Percentiles rank a stretch among this genome's conserved stretches.
Evolutionary conservation across 139 green algal species (phyloP).

Genomic region (Monoraphidium neglectum): DNA sequence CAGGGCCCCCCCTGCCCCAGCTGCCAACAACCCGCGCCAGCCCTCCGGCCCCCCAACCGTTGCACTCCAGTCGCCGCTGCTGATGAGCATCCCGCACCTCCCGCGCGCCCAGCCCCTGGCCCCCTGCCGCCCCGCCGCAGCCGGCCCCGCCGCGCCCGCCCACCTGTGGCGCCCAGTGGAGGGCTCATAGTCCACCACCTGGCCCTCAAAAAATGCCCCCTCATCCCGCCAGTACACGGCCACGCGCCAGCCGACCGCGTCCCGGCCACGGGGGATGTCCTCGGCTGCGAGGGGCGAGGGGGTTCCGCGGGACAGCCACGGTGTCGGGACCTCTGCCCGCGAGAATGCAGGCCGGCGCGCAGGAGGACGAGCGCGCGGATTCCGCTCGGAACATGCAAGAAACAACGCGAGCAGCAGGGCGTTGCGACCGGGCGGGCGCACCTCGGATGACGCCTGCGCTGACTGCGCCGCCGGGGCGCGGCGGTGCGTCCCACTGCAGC

Average conservation of each 20-base stretch:
- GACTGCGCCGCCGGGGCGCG: no score
- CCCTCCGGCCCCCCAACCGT: background rate
- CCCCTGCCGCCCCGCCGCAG: background rate
- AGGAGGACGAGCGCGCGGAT: no score
- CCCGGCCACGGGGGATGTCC: constrained; percentile 6
- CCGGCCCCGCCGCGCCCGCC: background rate
- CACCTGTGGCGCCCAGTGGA: constrained; percentile 43
- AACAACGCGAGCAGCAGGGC: no score
- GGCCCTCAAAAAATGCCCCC: constrained; percentile 32
- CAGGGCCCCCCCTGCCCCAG: background rate
- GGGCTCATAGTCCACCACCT: constrained; percentile 55
- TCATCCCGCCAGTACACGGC: constrained; percentile 70
- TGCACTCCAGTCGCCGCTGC: background rate
- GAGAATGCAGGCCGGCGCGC: no score
- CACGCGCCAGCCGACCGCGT: constrained; percentile 70
- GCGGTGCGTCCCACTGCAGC: constrained; percentile 37
- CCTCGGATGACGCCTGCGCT: no score
- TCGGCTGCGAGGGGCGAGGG: no score
- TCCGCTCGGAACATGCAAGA: no score
- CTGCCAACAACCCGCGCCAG: background rate
- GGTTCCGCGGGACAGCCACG: no score
- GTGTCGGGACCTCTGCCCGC: no score
- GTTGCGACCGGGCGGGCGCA: no score
- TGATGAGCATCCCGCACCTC: background rate
- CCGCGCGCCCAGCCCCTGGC: background rate